A percentile compares a stretch with the other conserved stretches of the same genome.
Evolutionary conservation across 1,284 basidiomycete species (phyloP).

Genomic region (Malassezia obtusa): DNA sequence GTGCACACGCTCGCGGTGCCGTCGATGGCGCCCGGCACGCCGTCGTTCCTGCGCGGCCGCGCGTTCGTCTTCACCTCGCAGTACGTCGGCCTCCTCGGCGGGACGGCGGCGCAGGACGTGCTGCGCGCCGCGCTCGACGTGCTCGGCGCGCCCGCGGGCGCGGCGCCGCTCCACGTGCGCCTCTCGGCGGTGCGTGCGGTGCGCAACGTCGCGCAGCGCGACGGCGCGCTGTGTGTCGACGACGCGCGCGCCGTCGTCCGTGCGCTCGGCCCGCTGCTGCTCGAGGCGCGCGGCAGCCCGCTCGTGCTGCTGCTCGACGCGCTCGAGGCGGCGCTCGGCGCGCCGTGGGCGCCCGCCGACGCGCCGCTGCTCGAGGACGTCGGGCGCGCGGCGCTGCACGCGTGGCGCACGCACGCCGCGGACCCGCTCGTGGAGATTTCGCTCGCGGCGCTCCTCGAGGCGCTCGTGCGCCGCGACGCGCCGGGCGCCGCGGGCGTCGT

Average conservation of each 20-base stretch:
- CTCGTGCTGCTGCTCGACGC: constrained; percentile 82
- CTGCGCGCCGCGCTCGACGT: constrained; percentile 74
- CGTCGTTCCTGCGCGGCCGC: constrained; percentile 81
- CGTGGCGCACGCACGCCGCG: constrained; percentile 57
- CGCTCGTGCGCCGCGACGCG: constrained; percentile 53
- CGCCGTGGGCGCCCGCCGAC: constrained; percentile 55
- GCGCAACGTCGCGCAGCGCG: constrained; percentile 51
- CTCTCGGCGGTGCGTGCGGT: constrained; percentile 64
- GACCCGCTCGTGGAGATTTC: constrained; percentile 58
- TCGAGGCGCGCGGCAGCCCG: constrained; percentile 72
- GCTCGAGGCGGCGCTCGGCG: constrained; percentile 61
- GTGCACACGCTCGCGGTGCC: constrained; percentile 70
- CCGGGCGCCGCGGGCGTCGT: constrained; percentile 66
- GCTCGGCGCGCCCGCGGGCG: constrained; percentile 57
- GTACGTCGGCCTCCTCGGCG: constrained; percentile 65
- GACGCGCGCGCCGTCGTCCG: constrained; percentile 68
- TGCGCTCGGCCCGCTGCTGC: constrained; percentile 71
- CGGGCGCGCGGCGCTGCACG: constrained; percentile 56
- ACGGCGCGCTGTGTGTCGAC: constrained; percentile 55
- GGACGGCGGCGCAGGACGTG: constrained; percentile 57
- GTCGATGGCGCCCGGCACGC: constrained; percentile 60
- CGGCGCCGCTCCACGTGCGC: constrained; percentile 72
- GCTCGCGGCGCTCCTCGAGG: constrained; percentile 67
- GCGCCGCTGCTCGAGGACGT: constrained; percentile 22
- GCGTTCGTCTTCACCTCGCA: constrained; percentile 90